Evolutionary conservation across 495 filamentous ascomycete genomes (phyloP), one percentile per base, ranked within the genome.

Genomic region (Xylaria cubensis): DNA sequence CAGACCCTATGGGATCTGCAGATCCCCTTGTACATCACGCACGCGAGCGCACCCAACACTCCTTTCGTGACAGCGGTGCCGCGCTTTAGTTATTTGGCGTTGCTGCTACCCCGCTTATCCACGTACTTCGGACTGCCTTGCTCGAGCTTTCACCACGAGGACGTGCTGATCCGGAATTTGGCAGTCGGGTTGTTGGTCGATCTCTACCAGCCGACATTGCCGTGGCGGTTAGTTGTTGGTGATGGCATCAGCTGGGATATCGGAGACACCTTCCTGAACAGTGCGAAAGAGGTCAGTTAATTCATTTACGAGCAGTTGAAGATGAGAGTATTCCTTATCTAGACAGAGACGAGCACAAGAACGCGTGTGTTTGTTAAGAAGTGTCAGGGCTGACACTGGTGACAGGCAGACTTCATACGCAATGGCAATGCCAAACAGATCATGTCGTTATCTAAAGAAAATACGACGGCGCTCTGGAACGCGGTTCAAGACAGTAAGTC

Each of bases 371-470:
- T 39, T 4, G 48, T 9, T 4, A 61, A 19, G 24, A 48, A 13
- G 17, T 64, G 63, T 46, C 58, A 65, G 26, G 42, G 48, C 67
- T 72, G 34, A 64, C 42, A 73, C 68, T 10, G 39, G 24, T 62
- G 17, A 19, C 67, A 92, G 86, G 97, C 96, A 24, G 95, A 97
- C 78, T 97, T 94, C 75, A 84, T 97, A 42, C 89, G 96, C 44
- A 94, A 97, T 71, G 94, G 96, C 24, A 97, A 91, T 15, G 95
- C 94, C 3, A 94, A 95, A 78, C 91, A 90, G 44, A 95, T 98
- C 71, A 98, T 98, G 97, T 92, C 89, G 46, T 82, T 98, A 68
- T 94, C 92, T 36, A 95, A 94, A 80, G 92, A 94, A 41, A 90
- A 98, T 76, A 97, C 94, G 1, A 94, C 92, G 2, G 86, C 89